phyloP scores from a whole-genome alignment of 2,329 filamentous ascomycete species.

The Colletotrichum sp. region DNA sequence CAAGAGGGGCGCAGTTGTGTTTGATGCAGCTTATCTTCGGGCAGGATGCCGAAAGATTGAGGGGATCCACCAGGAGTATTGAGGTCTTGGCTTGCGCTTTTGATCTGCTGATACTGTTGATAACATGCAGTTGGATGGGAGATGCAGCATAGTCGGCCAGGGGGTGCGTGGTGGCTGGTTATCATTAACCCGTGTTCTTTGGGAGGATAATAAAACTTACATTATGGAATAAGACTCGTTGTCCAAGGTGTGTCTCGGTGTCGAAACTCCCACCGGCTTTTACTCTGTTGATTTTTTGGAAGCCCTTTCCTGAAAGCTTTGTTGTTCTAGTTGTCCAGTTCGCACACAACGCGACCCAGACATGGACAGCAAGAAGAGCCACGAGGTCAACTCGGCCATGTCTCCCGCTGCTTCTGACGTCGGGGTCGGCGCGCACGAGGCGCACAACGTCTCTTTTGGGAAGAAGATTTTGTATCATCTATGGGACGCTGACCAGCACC shows the following conservation, averaged over 20 bases:
- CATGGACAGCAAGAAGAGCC: not conserved
- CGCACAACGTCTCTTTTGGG: not conserved
- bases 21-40: not conserved
- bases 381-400: not conserved
- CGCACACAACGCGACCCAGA: not conserved
- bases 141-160: not conserved
- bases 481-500: not conserved
- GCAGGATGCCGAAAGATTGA: not conserved
- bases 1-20: not conserved
- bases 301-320: not conserved
- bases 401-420: not conserved
- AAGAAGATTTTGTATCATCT: constrained; percentile 2
- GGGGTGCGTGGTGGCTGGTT: not conserved
- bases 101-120: constrained; percentile 1
- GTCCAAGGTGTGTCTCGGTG: not conserved
- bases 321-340: not conserved
- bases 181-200: not conserved
- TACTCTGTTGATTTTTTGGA: fast-evolving
- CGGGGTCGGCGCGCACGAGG: not conserved
- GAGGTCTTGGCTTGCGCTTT: not conserved
- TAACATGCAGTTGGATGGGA: not conserved
- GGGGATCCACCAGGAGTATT: not conserved
- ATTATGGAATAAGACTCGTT: fast-evolving
- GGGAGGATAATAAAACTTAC: not conserved
- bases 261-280: not conserved